Percentiles rank a stretch among this genome's conserved stretches.
Conservation (phyloP, 2,329 filamentous ascomycete genomes). For the Talaromyces sp. region DNA sequence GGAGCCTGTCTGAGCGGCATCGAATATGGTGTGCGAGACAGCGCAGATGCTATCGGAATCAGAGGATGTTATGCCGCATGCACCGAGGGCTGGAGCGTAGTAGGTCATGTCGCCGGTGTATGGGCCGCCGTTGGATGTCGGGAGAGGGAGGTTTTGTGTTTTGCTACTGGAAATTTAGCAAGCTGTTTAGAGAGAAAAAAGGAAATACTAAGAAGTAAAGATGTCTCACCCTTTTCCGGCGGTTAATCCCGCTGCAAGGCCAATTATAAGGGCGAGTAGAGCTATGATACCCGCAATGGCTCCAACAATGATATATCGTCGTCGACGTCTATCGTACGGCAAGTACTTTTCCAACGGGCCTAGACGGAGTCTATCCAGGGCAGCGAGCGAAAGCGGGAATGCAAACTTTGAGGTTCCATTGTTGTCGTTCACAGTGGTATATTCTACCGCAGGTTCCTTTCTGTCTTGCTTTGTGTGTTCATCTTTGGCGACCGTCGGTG, state of each 20-base stretch:
- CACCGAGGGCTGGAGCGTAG: conserved; percentile 62
- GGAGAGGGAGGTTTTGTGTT: conserved; percentile 46
- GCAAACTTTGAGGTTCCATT: background rate
- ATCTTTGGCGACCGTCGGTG: background rate
- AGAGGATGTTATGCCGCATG: conserved; percentile 59
- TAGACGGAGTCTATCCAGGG: conserved; percentile 6
- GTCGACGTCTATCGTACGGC: conserved; percentile 12
- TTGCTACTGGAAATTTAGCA: background rate
- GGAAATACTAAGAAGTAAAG: background rate
- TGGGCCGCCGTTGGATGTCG: conserved; percentile 44
- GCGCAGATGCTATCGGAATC: conserved; percentile 60
- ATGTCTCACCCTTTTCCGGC: conserved; percentile 12
- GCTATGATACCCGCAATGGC: conserved; percentile 13
- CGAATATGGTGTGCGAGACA: conserved; percentile 64
- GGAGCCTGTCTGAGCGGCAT: conserved; percentile 49
- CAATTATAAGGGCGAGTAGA: conserved; percentile 29
- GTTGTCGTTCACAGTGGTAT: background rate
- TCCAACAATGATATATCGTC: conserved; percentile 11
- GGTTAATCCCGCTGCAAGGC: conserved; percentile 29
- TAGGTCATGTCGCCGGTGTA: conserved; percentile 65
- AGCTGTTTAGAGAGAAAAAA: background rate
- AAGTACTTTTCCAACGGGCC: conserved; percentile 10
- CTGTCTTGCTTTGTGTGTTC: background rate
- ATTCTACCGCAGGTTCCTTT: background rate
- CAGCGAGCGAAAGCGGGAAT: conserved; percentile 1